Percentiles rank a stretch among this genome's conserved stretches.
These are phyloP conservation scores for Solanum chacoense DNA, from an alignment of 305 asterid species.

Conservation along the genomic window DNA sequence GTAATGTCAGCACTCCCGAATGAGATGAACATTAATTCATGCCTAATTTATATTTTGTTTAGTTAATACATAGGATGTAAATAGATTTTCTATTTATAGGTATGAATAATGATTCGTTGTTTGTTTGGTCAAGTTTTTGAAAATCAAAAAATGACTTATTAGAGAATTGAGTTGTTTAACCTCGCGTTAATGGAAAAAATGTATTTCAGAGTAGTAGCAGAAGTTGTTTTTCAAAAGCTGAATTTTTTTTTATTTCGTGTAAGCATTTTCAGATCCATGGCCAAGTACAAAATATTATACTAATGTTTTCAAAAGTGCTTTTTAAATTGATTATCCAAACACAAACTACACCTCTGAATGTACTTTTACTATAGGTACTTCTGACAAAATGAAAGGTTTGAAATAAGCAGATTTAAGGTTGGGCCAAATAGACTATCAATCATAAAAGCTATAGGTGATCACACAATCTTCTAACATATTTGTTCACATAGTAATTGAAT, in stretches of 20 bases:
- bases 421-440: no score
- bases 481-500: background rate
- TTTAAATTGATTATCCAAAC: no score
- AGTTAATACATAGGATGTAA: background rate
- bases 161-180: background rate
- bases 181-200: background rate
- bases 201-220: background rate
- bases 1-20: background rate
- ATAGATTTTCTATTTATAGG: background rate
- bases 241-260: no score
- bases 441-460: background rate
- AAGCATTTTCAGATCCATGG: background rate
- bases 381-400: background rate
- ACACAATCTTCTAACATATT: background rate
- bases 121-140: background rate
- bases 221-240: no score
- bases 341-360: background rate
- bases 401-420: background rate
- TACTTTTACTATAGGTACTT: no score
- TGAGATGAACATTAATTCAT: background rate
- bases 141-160: no score
- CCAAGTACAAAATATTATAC: background rate
- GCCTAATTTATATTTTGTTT: background rate
- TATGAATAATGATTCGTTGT: no score
- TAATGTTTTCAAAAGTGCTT: no score